These are phyloP conservation scores for Xylariaceae sp. DNA, from an alignment of 2,329 filamentous ascomycete species.

Conservation along the genomic window DNA sequence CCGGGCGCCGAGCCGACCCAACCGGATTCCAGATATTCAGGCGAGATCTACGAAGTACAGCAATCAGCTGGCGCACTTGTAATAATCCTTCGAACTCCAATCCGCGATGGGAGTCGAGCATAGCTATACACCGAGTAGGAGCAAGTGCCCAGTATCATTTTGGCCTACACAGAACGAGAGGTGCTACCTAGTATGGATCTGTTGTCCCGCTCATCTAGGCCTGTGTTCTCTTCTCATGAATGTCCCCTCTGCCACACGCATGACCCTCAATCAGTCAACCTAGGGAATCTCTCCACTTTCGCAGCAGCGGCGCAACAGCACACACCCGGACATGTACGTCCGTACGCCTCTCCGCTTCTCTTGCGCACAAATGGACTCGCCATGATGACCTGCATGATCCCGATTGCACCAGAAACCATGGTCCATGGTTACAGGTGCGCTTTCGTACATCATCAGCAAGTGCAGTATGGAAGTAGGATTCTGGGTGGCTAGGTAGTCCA, in stretches of 20 bases:
- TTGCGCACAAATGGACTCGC: slow-evolving; percentile 6
- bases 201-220: background rate
- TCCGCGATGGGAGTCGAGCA: background rate
- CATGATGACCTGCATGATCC: slow-evolving; percentile 15
- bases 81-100: too few relatives aligned
- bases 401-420: slow-evolving; percentile 4
- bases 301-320: background rate
- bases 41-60: background rate
- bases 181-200: background rate
- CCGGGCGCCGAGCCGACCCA: background rate
- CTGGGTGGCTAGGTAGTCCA: background rate
- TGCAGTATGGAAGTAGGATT: background rate
- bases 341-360: background rate
- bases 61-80: too few relatives aligned
- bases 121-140: too few relatives aligned
- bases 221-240: too few relatives aligned
- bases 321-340: background rate
- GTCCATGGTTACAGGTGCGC: background rate
- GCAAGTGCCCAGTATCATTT: background rate
- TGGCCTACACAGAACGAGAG: background rate
- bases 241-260: background rate
- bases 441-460: background rate
- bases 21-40: background rate
- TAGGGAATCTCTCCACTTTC: background rate
- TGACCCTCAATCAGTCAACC: background rate